These are phyloP conservation scores for Lactifluus echinatus DNA, from an alignment of 768 basidiomycete genomes.

Conservation along the genomic window DNA sequence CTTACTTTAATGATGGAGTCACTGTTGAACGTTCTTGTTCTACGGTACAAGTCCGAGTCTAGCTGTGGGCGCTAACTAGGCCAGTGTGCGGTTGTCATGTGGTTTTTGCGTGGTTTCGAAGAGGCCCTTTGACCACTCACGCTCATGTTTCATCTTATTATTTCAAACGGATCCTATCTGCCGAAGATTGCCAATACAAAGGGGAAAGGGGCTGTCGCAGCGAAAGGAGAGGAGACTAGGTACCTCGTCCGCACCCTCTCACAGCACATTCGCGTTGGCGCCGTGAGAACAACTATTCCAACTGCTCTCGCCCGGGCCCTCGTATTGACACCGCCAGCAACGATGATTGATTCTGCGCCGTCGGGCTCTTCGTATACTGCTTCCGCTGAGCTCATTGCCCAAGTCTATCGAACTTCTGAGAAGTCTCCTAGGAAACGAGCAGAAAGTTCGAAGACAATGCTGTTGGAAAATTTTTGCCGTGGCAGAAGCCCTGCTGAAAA, in stretches of 20 bases:
- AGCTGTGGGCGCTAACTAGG: too few relatives aligned
- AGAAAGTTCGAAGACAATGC: slow-evolving; percentile 29
- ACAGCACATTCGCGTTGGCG: slow-evolving; percentile 78
- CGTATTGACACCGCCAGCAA: slow-evolving; percentile 44
- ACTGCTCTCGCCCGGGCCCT: slow-evolving; percentile 73
- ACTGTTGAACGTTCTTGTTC: too few relatives aligned
- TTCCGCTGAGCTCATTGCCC: slow-evolving; percentile 27
- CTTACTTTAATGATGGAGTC: too few relatives aligned
- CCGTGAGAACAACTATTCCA: slow-evolving; percentile 75
- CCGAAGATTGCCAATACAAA: slow-evolving; percentile 58
- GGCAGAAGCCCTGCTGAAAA: slow-evolving; percentile 60
- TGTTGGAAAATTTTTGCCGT: slow-evolving; percentile 37
- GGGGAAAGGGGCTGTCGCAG: slow-evolving; percentile 72
- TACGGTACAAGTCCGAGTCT: too few relatives aligned
- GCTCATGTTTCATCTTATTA: too few relatives aligned
- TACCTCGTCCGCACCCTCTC: slow-evolving; percentile 70
- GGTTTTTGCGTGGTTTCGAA: too few relatives aligned
- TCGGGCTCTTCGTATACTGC: slow-evolving; percentile 27
- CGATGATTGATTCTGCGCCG: slow-evolving; percentile 20
- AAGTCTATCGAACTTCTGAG: slow-evolving; percentile 22
- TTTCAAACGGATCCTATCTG: too few relatives aligned
- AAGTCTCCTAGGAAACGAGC: slow-evolving; percentile 26
- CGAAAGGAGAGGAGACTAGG: slow-evolving; percentile 81
- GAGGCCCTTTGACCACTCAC: too few relatives aligned
- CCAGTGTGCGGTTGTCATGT: too few relatives aligned